phyloP scores from a whole-genome alignment of 2,329 filamentous ascomycete species.

The Verticillium klebahnii region DNA sequence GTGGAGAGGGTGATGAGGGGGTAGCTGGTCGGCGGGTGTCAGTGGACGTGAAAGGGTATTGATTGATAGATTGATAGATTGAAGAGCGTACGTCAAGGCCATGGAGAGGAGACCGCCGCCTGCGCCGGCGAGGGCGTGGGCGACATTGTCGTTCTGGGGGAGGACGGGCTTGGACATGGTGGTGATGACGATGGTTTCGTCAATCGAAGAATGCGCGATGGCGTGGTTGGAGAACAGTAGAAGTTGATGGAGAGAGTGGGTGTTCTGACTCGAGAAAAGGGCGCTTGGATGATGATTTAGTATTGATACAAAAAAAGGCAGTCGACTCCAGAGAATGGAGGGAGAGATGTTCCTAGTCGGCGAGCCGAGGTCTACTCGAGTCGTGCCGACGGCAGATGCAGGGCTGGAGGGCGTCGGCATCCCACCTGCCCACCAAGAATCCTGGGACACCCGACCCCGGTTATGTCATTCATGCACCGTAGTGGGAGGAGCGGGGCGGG shows the following conservation, averaged over 20 bases:
- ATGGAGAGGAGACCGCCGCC: constrained; percentile 94
- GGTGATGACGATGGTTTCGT: neutral
- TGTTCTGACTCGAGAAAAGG: constrained; percentile 6
- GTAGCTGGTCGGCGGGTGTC: constrained; percentile 53
- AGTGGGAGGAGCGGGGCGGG: neutral
- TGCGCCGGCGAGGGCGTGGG: constrained; percentile 87
- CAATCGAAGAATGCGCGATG: neutral
- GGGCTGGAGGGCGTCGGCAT: neutral
- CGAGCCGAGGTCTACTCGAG: neutral
- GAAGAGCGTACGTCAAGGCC: constrained; percentile 70
- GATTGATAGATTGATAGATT: neutral
- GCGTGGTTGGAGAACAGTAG: neutral
- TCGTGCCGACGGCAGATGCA: neutral
- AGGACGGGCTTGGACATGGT: constrained; percentile 54
- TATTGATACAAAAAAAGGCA: neutral
- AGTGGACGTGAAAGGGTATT: constrained; percentile 1
- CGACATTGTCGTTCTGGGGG: constrained; percentile 93
- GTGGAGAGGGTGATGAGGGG: constrained; percentile 97
- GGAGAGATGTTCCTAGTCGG: neutral
- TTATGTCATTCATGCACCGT: neutral
- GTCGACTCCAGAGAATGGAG: neutral
- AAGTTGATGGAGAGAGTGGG: neutral
- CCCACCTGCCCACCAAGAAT: neutral
- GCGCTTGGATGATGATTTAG: constrained; percentile 3
- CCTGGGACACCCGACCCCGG: neutral